These are phyloP conservation scores for Cytauxzoon felis DNA, from an alignment of 169 alveolate species.

Conservation along the genomic window DNA sequence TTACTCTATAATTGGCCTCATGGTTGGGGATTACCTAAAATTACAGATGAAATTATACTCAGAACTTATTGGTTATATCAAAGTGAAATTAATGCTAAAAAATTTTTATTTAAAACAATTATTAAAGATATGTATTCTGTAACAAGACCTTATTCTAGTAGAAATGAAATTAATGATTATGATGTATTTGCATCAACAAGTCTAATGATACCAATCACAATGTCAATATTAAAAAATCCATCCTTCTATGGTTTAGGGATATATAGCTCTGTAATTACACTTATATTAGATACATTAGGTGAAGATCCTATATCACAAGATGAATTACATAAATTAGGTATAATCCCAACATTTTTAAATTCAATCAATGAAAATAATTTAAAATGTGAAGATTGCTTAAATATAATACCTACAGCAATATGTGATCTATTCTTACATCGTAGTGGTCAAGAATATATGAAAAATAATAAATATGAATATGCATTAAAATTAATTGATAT, in stretches of 20 bases:
- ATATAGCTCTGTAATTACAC: slow-evolving; percentile 65
- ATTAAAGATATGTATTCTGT: slow-evolving; percentile 32
- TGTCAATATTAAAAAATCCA: slow-evolving; percentile 60
- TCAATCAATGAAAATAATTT: slow-evolving; percentile 64
- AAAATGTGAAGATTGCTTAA: slow-evolving; percentile 67
- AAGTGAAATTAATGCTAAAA: slow-evolving; percentile 41
- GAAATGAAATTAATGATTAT: slow-evolving; percentile 36
- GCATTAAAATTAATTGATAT: slow-evolving; percentile 61
- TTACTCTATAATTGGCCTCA: slow-evolving; percentile 23
- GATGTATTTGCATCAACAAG: slow-evolving; percentile 47
- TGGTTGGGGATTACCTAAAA: slow-evolving; percentile 44
- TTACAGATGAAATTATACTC: slow-evolving; percentile 10
- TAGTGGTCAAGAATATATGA: slow-evolving; percentile 68
- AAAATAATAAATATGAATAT: slow-evolving; percentile 54
- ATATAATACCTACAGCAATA: slow-evolving; percentile 63
- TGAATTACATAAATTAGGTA: slow-evolving; percentile 62
- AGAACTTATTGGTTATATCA: slow-evolving; percentile 51
- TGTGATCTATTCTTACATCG: slow-evolving; percentile 68
- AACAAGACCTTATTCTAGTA: slow-evolving; percentile 25
- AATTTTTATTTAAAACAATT: slow-evolving; percentile 50
- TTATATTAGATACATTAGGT: slow-evolving; percentile 66
- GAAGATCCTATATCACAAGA: slow-evolving; percentile 75
- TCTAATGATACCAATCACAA: slow-evolving; percentile 50
- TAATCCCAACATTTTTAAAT: slow-evolving; percentile 62
- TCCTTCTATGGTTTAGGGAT: slow-evolving; percentile 63